Conservation (phyloP, 2,329 filamentous ascomycete species). For the Phyllosticta ampelicida region DNA sequence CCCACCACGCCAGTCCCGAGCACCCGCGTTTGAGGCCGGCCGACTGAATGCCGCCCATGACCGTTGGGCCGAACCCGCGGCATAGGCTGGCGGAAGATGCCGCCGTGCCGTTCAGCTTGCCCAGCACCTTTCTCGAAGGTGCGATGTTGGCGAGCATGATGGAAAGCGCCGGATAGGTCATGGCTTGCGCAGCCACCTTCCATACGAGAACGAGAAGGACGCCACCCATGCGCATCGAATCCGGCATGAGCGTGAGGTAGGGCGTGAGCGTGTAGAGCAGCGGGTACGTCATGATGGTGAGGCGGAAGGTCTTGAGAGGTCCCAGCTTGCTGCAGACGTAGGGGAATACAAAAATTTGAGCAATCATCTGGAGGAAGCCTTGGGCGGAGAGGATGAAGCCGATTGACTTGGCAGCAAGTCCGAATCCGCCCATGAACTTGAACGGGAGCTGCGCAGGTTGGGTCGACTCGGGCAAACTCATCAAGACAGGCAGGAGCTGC, state of each 20-base stretch:
- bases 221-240: constrained; percentile 57
- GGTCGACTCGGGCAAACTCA: constrained; percentile 56
- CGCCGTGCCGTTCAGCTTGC: constrained; percentile 85
- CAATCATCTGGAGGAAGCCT: constrained; percentile 78
- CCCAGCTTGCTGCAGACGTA: constrained; percentile 65
- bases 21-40: constrained; percentile 69
- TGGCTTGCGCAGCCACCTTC: constrained; percentile 87
- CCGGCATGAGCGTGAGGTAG: constrained; percentile 77
- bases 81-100: constrained; percentile 84
- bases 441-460: constrained; percentile 58
- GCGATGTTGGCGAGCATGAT: constrained; percentile 85
- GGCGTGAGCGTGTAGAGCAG: constrained; percentile 78
- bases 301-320: constrained; percentile 68
- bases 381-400: constrained; percentile 83
- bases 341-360: constrained; percentile 76
- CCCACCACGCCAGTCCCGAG: constrained; percentile 91
- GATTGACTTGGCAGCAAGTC: constrained; percentile 69
- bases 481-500: constrained; percentile 82
- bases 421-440: constrained; percentile 80
- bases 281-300: constrained; percentile 74
- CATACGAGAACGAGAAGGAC: constrained; percentile 71
- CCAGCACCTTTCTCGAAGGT: constrained; percentile 71
- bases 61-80: constrained; percentile 75
- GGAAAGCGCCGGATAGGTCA: constrained; percentile 82
- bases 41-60: constrained; percentile 78